Evolutionary conservation across 768 basidiomycete genomes (phyloP).

Genomic region (Hypholoma sublateritium): DNA sequence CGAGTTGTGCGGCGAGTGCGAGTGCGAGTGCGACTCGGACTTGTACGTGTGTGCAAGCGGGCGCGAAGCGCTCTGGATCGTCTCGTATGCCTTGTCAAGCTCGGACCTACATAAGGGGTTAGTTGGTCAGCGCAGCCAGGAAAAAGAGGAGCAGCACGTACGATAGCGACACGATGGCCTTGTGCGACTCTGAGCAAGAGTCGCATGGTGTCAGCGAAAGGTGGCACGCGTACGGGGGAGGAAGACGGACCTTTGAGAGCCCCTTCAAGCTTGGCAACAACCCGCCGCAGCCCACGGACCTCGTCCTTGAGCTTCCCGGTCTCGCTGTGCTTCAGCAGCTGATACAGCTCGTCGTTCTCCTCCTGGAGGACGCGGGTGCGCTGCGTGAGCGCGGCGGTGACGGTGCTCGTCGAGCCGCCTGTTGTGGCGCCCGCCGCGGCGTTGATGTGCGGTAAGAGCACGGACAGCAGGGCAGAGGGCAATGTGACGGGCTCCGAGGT

Average conservation of each 20-base stretch:
- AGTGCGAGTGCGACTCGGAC: conserved; percentile 40
- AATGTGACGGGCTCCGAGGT: conserved; percentile 65
- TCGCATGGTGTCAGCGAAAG: conserved; percentile 10
- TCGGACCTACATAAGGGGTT: conserved; percentile 51
- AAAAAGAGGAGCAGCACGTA: conserved; percentile 39
- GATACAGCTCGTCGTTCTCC: conserved; percentile 86
- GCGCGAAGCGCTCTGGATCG: conserved; percentile 45
- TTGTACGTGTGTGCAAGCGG: conserved; percentile 36
- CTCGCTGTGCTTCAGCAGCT: conserved; percentile 70
- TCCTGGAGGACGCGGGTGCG: conserved; percentile 73
- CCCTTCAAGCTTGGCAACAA: conserved; percentile 67
- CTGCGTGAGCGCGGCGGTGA: conserved; percentile 74
- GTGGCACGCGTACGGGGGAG: neutral
- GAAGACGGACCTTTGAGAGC: conserved; percentile 68
- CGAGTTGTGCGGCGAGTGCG: conserved; percentile 47
- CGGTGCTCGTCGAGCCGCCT: conserved; percentile 48
- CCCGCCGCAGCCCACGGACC: conserved; percentile 64
- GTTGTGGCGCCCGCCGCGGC: conserved; percentile 31
- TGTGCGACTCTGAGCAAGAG: conserved; percentile 65
- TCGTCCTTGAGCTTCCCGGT: conserved; percentile 84
- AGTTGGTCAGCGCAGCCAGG: conserved; percentile 5
- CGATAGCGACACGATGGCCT: conserved; percentile 70
- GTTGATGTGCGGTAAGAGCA: conserved; percentile 68
- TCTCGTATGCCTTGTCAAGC: conserved; percentile 73
- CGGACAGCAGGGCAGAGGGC: conserved; percentile 67